Conservation (phyloP, 371 early-diverging fungal species). For the Lichtheimia ornata region DNA sequence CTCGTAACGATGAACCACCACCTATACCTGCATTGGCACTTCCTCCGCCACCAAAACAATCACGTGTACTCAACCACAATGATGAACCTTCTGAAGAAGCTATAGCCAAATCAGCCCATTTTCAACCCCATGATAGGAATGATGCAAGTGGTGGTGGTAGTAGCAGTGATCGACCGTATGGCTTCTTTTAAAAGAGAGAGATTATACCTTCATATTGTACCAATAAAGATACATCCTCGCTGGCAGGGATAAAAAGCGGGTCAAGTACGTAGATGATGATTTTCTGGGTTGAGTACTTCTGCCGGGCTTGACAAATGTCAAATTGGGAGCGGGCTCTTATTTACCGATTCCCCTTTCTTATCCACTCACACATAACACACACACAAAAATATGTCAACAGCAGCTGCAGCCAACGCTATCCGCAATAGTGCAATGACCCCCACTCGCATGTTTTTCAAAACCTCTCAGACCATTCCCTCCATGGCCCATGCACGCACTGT, state of each 20-base stretch:
- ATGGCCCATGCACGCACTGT: constrained; percentile 27
- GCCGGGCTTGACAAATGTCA: too few relatives aligned
- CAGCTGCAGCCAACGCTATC: constrained; percentile 5
- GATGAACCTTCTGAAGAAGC: constrained; percentile 1
- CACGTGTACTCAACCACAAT: constrained; percentile 6
- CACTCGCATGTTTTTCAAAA: constrained; percentile 22
- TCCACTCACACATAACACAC: background rate
- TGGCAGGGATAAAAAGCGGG: too few relatives aligned
- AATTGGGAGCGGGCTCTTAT: too few relatives aligned
- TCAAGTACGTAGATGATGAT: too few relatives aligned
- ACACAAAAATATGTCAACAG: constrained; percentile 8
- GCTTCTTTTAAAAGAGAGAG: too few relatives aligned
- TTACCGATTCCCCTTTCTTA: too few relatives aligned
- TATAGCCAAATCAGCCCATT: background rate
- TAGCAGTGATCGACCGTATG: too few relatives aligned
- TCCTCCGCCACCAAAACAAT: constrained; percentile 4
- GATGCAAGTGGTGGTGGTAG: too few relatives aligned
- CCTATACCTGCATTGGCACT: background rate
- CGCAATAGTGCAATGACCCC: constrained; percentile 7
- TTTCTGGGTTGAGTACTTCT: too few relatives aligned
- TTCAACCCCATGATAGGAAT: constrained; percentile 6
- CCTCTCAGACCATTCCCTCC: constrained; percentile 16
- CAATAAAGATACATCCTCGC: too few relatives aligned
- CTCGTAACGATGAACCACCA: background rate
- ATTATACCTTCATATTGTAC: too few relatives aligned